Base-by-base conservation (phyloP, 345 rosid species). In the Melaleuca quinquenervia region DNA sequence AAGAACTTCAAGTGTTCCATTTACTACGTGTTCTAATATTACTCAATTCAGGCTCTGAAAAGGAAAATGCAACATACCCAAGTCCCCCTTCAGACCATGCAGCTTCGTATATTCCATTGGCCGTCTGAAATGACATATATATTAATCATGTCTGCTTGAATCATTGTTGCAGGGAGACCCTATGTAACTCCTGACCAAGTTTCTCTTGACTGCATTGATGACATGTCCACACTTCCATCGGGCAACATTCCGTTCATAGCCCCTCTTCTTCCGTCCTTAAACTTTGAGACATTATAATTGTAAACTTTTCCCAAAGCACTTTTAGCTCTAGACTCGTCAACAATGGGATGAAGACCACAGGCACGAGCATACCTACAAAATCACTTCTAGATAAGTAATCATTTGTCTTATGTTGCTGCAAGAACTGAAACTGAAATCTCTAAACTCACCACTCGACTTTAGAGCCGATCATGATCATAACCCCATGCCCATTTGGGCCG, bases 231-330 rank as follows among this genome's bases (percentile, higher is more conserved):
- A 84, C 82, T 92, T 41, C 99, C 99, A 86, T 94, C 89, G 0
- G 99, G 98, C 27, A 93, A 93, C 99, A 97, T 97, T 60, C 98
- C 99, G n/a, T 97, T 97, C 62, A 96, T 91, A 8, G 98, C 98
- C 75, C 99, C 99, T 32, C 93, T 92, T 86, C 88, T 96, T 56
- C 98, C 99, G 22, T 88, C 94, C 89, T 94, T 94, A 87, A 93
- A 90, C 94, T 94, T 97, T 89, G 95, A 88, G 83, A 97, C 96
- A 83, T 97, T 97, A 91, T 85, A 94, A 75, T 91, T 92, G 86
- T 91, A 97, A 52, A 97, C 93, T 90, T 89, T 97, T 88, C 93
- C 95, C 76, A 97, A 75, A n/a, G 99, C 92, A 41, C 85, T 87
- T 86, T 87, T 92, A 14, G 95, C 98, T 85, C 94, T 92, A 56